Evolutionary conservation across 192 early-diverging fungal species (phyloP).

Genomic region (Rhizophagus clarus): DNA sequence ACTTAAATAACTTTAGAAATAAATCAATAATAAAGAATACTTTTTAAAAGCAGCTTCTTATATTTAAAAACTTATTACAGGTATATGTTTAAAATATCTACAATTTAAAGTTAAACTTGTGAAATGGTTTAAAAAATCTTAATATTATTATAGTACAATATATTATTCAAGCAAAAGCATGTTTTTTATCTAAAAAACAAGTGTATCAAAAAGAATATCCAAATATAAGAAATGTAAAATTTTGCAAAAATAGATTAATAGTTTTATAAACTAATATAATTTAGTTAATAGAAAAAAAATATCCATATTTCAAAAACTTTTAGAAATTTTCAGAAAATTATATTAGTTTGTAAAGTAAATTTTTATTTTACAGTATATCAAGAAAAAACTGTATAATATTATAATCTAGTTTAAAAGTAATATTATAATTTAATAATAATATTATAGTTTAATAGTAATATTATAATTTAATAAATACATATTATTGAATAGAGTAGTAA

Average conservation of each 20-base stretch:
- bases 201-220: neutral
- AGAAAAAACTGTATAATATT: too few relatives aligned
- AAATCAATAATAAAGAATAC: neutral
- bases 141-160: neutral
- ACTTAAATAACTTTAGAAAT: conserved; percentile 2
- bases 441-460: too few relatives aligned
- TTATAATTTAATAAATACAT: too few relatives aligned
- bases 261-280: too few relatives aligned
- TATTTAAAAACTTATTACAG: neutral
- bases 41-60: neutral
- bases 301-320: too few relatives aligned
- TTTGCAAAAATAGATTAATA: neutral
- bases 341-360: too few relatives aligned
- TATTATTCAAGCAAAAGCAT: neutral
- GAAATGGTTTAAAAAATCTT: neutral
- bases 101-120: neutral
- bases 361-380: too few relatives aligned
- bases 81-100: neutral
- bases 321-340: too few relatives aligned
- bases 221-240: neutral
- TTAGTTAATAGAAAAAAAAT: too few relatives aligned
- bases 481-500: too few relatives aligned
- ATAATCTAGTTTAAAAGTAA: too few relatives aligned
- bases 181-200: neutral
- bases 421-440: too few relatives aligned